Evolutionary conservation across 2,329 filamentous ascomycete species (phyloP), one percentile per base, ranked within the genome.

Genomic region (Biscogniauxia mediterranea): DNA sequence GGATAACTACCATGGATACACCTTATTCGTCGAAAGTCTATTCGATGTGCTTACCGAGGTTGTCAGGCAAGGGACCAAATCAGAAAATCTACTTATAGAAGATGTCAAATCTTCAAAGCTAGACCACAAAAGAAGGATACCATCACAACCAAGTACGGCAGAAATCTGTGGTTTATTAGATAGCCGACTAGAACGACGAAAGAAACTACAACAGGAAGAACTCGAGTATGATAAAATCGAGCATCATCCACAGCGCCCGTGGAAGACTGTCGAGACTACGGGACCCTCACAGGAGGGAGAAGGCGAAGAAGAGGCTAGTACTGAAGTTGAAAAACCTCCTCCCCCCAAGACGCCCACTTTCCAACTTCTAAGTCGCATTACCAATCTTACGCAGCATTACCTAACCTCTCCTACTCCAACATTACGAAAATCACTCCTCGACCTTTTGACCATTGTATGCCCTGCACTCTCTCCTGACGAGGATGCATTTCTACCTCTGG

Each of bases 1-100:
- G n/a, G 93, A 97, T 67, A 91, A 92, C 70, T 99, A 95, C 69
- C 95, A 99, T 70, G 95, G 95, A 1, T 98, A 99, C 73, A 88
- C 92, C 0, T 78, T 84, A 19, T 87, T 99, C 60, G 93, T 96
- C 0, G 92, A 97, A 71, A 85, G 88, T 53, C 80, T 99, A 5
- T 99, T 98, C 73, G 80, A 85, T 1, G 92, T 96, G 0, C 78
- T 99, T 5, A 88, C 87, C 58, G 91, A 92, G 62, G 86, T 98
- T 60, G 92, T 95, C 11, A 87, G 92, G 57, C 92, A 97, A 76
- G 92, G 92, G 3, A 85, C 88, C 11, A 89, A 86, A 64, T 83
- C 83, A 1, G 77, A 80, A 52, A 75, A 76, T 60, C 75, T 85
- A 1, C 75, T 85, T 6, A 67, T 84, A 1, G 79, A 80, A 51